Evolutionary conservation across 2,329 filamentous ascomycete species (phyloP).

Genomic region (Fusarium brachygibbosum): DNA sequence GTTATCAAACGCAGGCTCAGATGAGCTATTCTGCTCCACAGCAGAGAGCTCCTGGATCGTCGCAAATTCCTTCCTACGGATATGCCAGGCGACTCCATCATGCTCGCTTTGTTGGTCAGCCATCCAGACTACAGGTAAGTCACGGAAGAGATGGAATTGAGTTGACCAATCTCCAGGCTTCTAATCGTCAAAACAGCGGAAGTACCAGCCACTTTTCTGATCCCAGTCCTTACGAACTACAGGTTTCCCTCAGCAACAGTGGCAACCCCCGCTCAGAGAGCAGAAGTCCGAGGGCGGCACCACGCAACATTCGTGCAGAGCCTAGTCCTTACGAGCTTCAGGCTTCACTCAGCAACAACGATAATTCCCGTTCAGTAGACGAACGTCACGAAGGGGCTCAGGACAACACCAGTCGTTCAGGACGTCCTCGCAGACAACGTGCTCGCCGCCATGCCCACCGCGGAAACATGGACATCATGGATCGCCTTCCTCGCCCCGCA

Average conservation of each 20-base stretch:
- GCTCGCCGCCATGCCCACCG: neutral
- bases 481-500: neutral
- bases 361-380: neutral
- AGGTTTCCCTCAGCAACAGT: neutral
- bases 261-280: neutral
- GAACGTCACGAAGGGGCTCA: neutral
- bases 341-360: neutral
- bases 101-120: neutral
- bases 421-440: neutral
- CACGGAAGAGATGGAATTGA: slow-evolving; percentile 1
- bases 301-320: neutral
- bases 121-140: slow-evolving; percentile 13
- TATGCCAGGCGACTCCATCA: neutral
- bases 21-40: neutral
- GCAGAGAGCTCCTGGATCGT: neutral
- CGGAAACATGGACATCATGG: slow-evolving; percentile 11
- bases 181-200: neutral
- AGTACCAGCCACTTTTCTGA: neutral
- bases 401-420: neutral
- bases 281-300: no score
- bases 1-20: slow-evolving; percentile 1
- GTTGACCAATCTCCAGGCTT: slow-evolving; percentile 13
- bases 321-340: neutral
- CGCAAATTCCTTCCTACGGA: neutral
- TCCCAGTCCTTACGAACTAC: neutral